Evolutionary conservation across 768 basidiomycete species (phyloP).

Genomic region (Tylopilus intermedius): DNA sequence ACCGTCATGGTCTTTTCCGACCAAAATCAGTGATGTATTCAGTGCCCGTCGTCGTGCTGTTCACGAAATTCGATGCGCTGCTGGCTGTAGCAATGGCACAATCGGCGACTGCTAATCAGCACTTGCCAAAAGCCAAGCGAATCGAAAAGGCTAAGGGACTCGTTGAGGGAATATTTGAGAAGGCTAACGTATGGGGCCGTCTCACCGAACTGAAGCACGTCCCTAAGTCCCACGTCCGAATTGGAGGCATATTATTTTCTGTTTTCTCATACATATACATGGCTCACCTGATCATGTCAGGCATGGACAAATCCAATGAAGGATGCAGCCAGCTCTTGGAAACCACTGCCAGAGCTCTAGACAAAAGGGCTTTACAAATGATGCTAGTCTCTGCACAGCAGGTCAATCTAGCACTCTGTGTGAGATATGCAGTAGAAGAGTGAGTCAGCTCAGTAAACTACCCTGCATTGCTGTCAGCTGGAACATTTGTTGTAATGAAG

Average conservation of each 20-base stretch:
- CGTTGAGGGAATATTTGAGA: not conserved
- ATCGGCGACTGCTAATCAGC: not conserved
- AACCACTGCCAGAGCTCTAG: not conserved
- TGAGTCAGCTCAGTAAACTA: not conserved
- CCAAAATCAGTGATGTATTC: not conserved
- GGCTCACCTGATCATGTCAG: too few relatives aligned
- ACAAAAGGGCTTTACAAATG: not conserved
- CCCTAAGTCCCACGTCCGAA: not conserved
- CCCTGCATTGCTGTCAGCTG: not conserved
- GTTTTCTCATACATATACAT: not conserved
- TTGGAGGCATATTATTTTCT: not conserved
- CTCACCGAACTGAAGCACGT: not conserved
- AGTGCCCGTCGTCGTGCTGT: conserved; percentile 8
- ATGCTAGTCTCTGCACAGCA: not conserved
- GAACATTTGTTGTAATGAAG: not conserved
- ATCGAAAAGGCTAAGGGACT: not conserved
- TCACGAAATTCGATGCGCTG: conserved; percentile 11
- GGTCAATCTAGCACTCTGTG: conserved; percentile 4
- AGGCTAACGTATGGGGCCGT: not conserved
- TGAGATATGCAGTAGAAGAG: conserved; percentile 5
- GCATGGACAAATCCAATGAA: too few relatives aligned
- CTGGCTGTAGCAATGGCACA: not conserved
- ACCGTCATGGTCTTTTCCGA: not conserved
- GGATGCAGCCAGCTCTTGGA: conserved; percentile 1
- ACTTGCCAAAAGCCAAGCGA: not conserved